Conservation (phyloP, 768 basidiomycete species). For the Chalciporus pseudorubinellus region DNA sequence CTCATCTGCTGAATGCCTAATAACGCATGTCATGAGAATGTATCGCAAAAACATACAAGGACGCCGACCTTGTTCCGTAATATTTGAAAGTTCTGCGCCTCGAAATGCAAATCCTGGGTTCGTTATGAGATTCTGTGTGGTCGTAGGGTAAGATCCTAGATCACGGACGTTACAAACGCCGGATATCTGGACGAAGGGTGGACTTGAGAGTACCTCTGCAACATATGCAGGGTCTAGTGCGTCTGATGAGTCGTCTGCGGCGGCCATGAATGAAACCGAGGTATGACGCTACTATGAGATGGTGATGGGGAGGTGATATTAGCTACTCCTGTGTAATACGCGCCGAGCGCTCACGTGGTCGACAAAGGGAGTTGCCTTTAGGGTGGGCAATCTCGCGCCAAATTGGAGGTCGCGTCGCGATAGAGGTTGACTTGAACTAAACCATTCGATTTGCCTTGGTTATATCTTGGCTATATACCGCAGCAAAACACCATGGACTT, state of each 20-base stretch:
- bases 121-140: constrained; percentile 48
- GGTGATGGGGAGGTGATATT: too few relatives aligned
- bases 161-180: constrained; percentile 78
- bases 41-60: background rate
- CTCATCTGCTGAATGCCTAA: constrained; percentile 58
- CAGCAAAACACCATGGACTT: constrained; percentile 46
- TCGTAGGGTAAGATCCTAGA: constrained; percentile 60
- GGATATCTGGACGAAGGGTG: constrained; percentile 67
- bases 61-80: constrained; percentile 61
- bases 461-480: background rate
- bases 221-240: constrained; percentile 69
- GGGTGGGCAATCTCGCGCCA: constrained; percentile 47
- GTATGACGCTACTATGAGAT: too few relatives aligned
- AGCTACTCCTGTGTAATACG: constrained; percentile 8
- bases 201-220: constrained; percentile 57
- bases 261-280: constrained; percentile 14
- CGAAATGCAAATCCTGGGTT: constrained; percentile 60
- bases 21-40: constrained; percentile 1
- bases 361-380: constrained; percentile 22
- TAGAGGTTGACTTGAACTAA: background rate
- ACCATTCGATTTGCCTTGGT: constrained; percentile 6
- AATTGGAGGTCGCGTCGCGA: constrained; percentile 30
- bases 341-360: constrained; percentile 17
- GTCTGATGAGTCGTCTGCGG: constrained; percentile 41
- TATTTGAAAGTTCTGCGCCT: constrained; percentile 68